Evolutionary conservation across 2,329 filamentous ascomycete species (phyloP).

Genomic region (Fusarium chaquense): DNA sequence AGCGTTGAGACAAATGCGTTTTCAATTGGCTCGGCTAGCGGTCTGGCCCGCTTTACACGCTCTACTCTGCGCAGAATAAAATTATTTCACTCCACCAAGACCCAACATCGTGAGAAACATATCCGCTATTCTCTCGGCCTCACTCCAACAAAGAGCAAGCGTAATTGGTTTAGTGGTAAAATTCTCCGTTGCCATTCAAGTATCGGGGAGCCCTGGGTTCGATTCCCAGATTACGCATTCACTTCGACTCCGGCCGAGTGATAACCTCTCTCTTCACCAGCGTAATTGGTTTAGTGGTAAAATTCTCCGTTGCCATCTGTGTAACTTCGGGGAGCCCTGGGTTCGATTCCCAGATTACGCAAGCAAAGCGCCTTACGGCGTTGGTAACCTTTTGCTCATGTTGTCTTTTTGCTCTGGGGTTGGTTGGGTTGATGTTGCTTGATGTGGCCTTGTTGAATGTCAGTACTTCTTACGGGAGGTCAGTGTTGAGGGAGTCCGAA

Average conservation of each 20-base stretch:
- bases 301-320: slow-evolving; percentile 43
- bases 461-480: not conserved
- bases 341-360: slow-evolving; percentile 45
- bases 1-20: not conserved
- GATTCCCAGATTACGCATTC: slow-evolving; percentile 30
- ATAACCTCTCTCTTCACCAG: not conserved
- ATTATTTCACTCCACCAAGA: slow-evolving; percentile 7
- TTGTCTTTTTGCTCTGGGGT: not conserved
- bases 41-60: not conserved
- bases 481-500: not conserved
- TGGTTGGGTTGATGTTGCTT: not conserved
- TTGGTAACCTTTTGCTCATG: not conserved
- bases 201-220: slow-evolving; percentile 34
- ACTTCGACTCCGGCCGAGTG: not conserved
- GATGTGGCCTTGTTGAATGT: not conserved
- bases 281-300: slow-evolving; percentile 42
- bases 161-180: slow-evolving; percentile 40
- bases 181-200: slow-evolving; percentile 28
- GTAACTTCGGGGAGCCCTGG: slow-evolving; percentile 38
- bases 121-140: not conserved
- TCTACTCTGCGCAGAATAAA: not conserved
- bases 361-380: not conserved
- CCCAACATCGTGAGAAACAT: not conserved
- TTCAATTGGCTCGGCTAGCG: slow-evolving; percentile 1
- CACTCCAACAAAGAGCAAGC: slow-evolving; percentile 12